Conservation (phyloP, 495 filamentous ascomycete species). For the Cercophora samala region DNA sequence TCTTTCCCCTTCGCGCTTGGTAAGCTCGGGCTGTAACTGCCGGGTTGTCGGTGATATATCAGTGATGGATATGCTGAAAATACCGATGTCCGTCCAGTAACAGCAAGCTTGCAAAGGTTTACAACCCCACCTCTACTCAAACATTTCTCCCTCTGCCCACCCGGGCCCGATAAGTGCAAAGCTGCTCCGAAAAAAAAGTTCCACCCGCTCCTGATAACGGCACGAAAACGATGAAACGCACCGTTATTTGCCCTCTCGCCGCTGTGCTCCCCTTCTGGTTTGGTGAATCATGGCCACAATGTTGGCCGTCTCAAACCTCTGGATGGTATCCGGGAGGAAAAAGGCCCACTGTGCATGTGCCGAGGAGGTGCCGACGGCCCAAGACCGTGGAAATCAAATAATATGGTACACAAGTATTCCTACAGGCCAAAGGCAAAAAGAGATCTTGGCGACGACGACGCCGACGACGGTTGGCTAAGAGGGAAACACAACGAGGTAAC, state of each 20-base stretch:
- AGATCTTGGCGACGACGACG: neutral
- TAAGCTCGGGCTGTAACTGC: neutral
- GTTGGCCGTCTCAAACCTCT: neutral
- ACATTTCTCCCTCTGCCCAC: neutral
- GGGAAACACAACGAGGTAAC: neutral
- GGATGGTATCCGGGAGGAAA: neutral
- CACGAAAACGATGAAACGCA: neutral
- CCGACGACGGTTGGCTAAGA: neutral
- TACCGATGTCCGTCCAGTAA: neutral
- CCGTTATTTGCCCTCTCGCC: neutral
- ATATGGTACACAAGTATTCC: slow-evolving; percentile 6
- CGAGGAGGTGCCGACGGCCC: neutral
- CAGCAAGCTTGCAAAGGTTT: neutral
- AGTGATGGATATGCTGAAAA: neutral
- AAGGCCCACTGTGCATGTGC: neutral
- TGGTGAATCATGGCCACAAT: neutral
- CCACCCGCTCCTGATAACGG: neutral
- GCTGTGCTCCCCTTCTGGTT: neutral
- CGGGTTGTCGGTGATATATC: neutral
- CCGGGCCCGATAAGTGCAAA: neutral
- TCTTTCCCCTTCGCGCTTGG: neutral
- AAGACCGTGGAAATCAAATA: slow-evolving; percentile 5
- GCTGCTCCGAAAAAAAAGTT: neutral
- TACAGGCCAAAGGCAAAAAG: neutral
- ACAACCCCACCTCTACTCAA: slow-evolving; percentile 4